Conservation (phyloP, 495 filamentous ascomycete species). For the Aspergillus bertholletiae region DNA sequence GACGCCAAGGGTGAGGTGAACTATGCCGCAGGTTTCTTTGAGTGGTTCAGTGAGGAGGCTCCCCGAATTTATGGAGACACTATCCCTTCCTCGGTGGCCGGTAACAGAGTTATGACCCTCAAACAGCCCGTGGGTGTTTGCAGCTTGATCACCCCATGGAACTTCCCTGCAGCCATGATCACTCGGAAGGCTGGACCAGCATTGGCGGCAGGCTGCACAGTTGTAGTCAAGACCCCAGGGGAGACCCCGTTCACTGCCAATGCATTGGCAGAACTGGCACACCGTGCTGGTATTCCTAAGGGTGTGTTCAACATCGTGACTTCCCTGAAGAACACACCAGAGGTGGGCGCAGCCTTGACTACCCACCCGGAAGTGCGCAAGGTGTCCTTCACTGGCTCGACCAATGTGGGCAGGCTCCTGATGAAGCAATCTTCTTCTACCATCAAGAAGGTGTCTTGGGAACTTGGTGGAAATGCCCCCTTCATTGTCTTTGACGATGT, state of each 20-base stretch:
- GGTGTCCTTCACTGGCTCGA: conserved; percentile 87
- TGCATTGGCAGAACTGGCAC: conserved; percentile 76
- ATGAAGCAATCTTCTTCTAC: conserved; percentile 80
- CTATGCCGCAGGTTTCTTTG: conserved; percentile 71
- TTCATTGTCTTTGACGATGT: conserved; percentile 91
- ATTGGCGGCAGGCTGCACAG: conserved; percentile 78
- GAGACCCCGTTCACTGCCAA: conserved; percentile 85
- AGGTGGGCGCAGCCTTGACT: conserved; percentile 70
- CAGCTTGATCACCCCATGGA: conserved; percentile 95
- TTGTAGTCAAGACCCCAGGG: conserved; percentile 78
- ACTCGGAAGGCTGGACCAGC: conserved; percentile 85
- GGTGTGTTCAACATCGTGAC: conserved; percentile 85
- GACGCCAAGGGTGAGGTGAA: conserved; percentile 70
- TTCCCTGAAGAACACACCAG: conserved; percentile 64
- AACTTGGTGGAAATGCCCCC: conserved; percentile 86
- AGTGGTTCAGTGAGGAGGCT: conserved; percentile 78
- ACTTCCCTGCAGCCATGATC: conserved; percentile 92
- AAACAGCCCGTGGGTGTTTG: conserved; percentile 92
- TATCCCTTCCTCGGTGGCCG: conserved; percentile 65
- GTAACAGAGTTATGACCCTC: conserved; percentile 72
- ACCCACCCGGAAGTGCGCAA: conserved; percentile 70
- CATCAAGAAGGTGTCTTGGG: conserved; percentile 82
- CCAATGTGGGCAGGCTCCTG: conserved; percentile 79
- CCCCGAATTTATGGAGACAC: conserved; percentile 68
- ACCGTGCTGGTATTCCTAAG: conserved; percentile 78